Evolutionary conservation across 352 stramenopile species (phyloP), one percentile per base, ranked within the genome.

Genomic region (Phytophthora pini): DNA sequence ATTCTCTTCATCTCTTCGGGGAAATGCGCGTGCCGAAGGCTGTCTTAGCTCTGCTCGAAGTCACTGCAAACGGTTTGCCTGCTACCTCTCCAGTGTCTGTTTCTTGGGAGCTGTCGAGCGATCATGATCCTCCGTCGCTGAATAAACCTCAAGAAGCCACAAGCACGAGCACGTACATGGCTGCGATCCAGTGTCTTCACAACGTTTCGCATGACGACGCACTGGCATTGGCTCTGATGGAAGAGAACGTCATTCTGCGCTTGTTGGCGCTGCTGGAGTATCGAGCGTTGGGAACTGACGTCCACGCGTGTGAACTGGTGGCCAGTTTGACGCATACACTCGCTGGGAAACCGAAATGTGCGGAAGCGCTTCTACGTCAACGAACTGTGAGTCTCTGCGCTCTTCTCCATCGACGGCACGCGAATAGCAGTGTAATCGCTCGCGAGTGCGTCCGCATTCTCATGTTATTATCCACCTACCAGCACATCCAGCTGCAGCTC

Each of bases 1-100:
- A 94, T 61, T 90, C 84, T 1, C 56, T 92, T 2, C 84, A 94
- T 50, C 48, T 94, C 4, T 92, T 90, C 57, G 70, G 72, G 6
- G 84, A 94, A 51, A 71, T 93, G n/a, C 73, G 73, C 20, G 80
- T 94, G 0, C 63, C 72, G 2, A 61, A 70, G 1, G 82, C 81
- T 0, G 76, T 91, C 1, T 62, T 93, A 20, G 41, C 51, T 1
- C 53, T 93, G 11, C 73, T 94, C 0, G 82, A 94, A 20, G 32
- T 48, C 20, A 74, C 41, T 7, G 67, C 55, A 3, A 74, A 64
- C 29, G 55, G 11, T 3, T 4, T 51, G 24, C 6, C 40, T 4
- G 27, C 27, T 24, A 17, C 61, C 0, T 39, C 67, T 3, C 13
- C 39, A 10, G 39, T 56, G 0, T 50, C 55, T 11, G 34, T 70